Conservation (phyloP, 352 stramenopile genomes). For the Phytopythium chamaehyphon region DNA sequence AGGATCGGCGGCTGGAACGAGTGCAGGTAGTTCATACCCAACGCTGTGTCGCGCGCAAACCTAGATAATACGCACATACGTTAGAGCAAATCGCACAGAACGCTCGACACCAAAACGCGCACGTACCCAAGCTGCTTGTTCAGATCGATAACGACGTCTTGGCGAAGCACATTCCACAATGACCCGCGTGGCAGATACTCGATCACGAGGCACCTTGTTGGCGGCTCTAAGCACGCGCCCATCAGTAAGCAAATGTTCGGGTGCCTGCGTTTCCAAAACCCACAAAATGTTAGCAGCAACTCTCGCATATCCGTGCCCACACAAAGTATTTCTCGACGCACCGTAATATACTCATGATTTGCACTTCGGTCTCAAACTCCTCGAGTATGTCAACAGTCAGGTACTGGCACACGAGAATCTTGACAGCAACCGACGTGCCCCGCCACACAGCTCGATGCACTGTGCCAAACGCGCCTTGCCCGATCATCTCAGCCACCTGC, state of each 20-base stretch:
- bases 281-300: neutral
- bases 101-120: neutral
- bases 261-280: slow-evolving; percentile 31
- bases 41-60: slow-evolving; percentile 72
- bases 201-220: slow-evolving; percentile 81
- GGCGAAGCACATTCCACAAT: slow-evolving; percentile 82
- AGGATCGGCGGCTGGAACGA: slow-evolving; percentile 84
- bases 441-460: slow-evolving; percentile 74
- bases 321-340: slow-evolving; percentile 17
- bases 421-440: slow-evolving; percentile 75
- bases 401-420: slow-evolving; percentile 83
- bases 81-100: neutral
- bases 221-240: slow-evolving; percentile 75
- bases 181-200: slow-evolving; percentile 80
- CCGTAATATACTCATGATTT: slow-evolving; percentile 89
- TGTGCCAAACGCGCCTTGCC: slow-evolving; percentile 80
- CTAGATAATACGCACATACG: slow-evolving; percentile 15
- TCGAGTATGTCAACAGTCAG: slow-evolving; percentile 80
- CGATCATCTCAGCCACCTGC: slow-evolving; percentile 79
- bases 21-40: slow-evolving; percentile 88
- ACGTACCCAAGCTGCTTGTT: slow-evolving; percentile 66
- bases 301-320: slow-evolving; percentile 3
- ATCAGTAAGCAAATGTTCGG: slow-evolving; percentile 86
- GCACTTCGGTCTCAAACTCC: slow-evolving; percentile 85
- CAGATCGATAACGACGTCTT: slow-evolving; percentile 69